Conservation (phyloP, 495 filamentous ascomycete species). For the Pyrenula aspistea region DNA sequence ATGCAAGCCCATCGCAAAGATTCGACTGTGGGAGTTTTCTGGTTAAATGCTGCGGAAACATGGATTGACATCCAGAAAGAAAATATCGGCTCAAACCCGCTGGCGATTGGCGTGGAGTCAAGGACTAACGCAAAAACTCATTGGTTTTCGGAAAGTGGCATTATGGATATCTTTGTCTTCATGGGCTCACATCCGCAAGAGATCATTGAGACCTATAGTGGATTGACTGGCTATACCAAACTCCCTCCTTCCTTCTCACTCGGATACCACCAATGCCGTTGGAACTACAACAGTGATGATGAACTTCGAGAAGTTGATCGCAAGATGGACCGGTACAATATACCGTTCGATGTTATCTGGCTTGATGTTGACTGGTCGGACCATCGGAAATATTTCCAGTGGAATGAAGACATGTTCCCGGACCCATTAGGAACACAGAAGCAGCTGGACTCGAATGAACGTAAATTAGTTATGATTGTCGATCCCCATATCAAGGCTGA, state of each 20-base stretch:
- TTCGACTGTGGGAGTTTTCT: slow-evolving; percentile 95
- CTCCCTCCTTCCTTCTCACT: slow-evolving; percentile 86
- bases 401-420: slow-evolving; percentile 76
- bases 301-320: slow-evolving; percentile 93
- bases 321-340: slow-evolving; percentile 87
- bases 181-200: slow-evolving; percentile 76
- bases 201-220: slow-evolving; percentile 66
- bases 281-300: slow-evolving; percentile 96
- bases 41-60: slow-evolving; percentile 94
- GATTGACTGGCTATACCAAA: slow-evolving; percentile 88
- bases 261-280: slow-evolving; percentile 92
- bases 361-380: slow-evolving; percentile 95
- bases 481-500: slow-evolving; percentile 97
- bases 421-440: slow-evolving; percentile 81
- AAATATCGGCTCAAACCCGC: slow-evolving; percentile 62
- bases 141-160: slow-evolving; percentile 88
- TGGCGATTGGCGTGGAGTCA: slow-evolving; percentile 55
- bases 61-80: slow-evolving; percentile 90
- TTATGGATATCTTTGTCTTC: slow-evolving; percentile 88
- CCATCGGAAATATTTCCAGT: slow-evolving; percentile 94
- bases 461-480: slow-evolving; percentile 89
- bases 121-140: slow-evolving; percentile 78
- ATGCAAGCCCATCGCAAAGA: slow-evolving; percentile 94
- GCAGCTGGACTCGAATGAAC: slow-evolving; percentile 66
- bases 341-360: slow-evolving; percentile 98